phyloP scores from a whole-genome alignment of 1,284 basidiomycete genomes.

The Malassezia arunalokei region DNA sequence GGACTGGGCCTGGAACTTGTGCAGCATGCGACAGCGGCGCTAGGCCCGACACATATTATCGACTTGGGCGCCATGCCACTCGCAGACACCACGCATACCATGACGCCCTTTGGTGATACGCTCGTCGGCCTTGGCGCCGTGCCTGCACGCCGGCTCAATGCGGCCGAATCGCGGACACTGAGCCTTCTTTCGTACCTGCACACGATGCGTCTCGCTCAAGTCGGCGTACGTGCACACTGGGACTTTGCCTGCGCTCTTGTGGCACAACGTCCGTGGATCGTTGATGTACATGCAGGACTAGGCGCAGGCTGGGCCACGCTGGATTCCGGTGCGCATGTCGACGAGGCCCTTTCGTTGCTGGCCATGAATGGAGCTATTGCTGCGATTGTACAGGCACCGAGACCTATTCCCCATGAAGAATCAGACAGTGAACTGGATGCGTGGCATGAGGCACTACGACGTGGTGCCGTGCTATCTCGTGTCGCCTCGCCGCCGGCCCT shows the following conservation, averaged over 20 bases:
- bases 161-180: constrained; percentile 25
- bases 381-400: constrained; percentile 44
- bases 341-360: constrained; percentile 39
- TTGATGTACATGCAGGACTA: constrained; percentile 54
- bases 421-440: not conserved
- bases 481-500: constrained; percentile 4
- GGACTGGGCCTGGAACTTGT: constrained; percentile 78
- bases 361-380: constrained; percentile 74
- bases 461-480: not conserved
- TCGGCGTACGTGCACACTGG: constrained; percentile 51
- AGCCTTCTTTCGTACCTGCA: constrained; percentile 33
- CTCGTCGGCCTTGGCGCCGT: constrained; percentile 1
- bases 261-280: constrained; percentile 19
- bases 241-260: constrained; percentile 59
- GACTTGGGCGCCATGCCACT: constrained; percentile 40
- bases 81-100: not conserved
- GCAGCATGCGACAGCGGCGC: constrained; percentile 57
- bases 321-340: constrained; percentile 22
- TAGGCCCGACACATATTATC: constrained; percentile 59
- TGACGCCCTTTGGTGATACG: constrained; percentile 2
- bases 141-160: constrained; percentile 18
- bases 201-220: constrained; percentile 10
- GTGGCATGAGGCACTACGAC: constrained; percentile 21
- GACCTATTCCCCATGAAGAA: not conserved
- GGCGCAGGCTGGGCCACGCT: constrained; percentile 52